Percentiles rank a stretch among this genome's conserved stretches.
These are phyloP conservation scores for Termitomyces sp. DNA, from an alignment of 768 basidiomycete species.

Conservation along the genomic window DNA sequence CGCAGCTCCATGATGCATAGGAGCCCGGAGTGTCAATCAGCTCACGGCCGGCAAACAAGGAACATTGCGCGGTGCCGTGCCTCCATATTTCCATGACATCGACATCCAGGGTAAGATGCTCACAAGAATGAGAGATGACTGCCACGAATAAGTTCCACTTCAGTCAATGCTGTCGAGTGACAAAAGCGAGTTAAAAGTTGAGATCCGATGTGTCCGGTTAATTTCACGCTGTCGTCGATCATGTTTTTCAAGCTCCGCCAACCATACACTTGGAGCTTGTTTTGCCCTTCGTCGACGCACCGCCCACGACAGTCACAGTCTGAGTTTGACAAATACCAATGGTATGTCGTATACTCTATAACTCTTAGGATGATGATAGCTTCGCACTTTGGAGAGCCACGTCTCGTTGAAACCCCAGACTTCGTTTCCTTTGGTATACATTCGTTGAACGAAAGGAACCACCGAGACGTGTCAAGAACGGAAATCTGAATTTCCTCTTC, in stretches of 20 bases:
- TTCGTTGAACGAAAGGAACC: slow-evolving; percentile 36
- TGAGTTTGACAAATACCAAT: not conserved
- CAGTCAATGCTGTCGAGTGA: not conserved
- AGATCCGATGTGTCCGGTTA: too few species aligned
- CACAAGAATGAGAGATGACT: not conserved
- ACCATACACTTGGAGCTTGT: not conserved
- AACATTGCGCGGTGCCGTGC: not conserved
- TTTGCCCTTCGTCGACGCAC: too few species aligned
- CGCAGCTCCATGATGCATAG: not conserved
- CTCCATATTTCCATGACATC: not conserved
- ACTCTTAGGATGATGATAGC: slow-evolving; percentile 36
- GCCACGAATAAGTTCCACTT: not conserved
- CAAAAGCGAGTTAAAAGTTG: not conserved
- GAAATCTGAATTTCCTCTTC: slow-evolving; percentile 47
- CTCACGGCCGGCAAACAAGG: not conserved
- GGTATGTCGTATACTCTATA: not conserved
- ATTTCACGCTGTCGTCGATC: not conserved
- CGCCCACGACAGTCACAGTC: too few species aligned
- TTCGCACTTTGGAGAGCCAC: slow-evolving; percentile 28
- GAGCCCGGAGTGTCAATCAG: not conserved
- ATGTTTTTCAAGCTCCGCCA: not conserved
- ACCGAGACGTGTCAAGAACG: slow-evolving; percentile 46
- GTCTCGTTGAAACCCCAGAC: slow-evolving; percentile 36
- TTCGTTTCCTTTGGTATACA: slow-evolving; percentile 37
- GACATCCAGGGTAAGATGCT: not conserved